These are phyloP conservation scores for Sphaerulina vaccinii DNA, from an alignment of 2,329 filamentous ascomycete species.

Conservation along the genomic window DNA sequence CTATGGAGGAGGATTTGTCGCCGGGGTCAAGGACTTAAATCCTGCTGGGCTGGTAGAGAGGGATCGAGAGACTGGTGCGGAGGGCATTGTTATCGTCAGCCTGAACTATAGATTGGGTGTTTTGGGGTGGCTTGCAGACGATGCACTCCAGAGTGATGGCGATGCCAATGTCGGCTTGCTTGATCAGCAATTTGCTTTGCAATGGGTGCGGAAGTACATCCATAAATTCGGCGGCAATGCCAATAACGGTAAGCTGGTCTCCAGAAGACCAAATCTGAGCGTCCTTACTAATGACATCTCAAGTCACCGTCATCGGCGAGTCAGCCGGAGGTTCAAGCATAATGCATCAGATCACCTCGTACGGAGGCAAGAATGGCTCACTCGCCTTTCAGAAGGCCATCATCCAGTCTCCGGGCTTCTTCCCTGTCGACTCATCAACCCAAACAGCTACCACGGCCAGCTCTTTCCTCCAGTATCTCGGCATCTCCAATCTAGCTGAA, in stretches of 20 bases:
- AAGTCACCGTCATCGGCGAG: slow-evolving; percentile 46
- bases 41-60: slow-evolving; percentile 32
- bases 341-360: slow-evolving; percentile 55
- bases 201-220: slow-evolving; percentile 52
- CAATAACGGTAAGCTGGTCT: slow-evolving; percentile 15
- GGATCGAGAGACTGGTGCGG: not conserved
- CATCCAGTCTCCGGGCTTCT: slow-evolving; percentile 48
- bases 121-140: slow-evolving; percentile 50
- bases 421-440: slow-evolving; percentile 37
- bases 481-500: slow-evolving; percentile 47
- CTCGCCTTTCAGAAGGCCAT: slow-evolving; percentile 49
- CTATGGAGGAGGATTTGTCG: slow-evolving; percentile 49
- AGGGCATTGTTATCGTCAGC: slow-evolving; percentile 21
- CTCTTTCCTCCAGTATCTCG: slow-evolving; percentile 43
- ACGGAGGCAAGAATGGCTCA: slow-evolving; percentile 44
- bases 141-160: slow-evolving; percentile 44
- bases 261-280: not conserved
- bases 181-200: slow-evolving; percentile 56
- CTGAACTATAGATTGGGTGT: slow-evolving; percentile 51
- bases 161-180: slow-evolving; percentile 51
- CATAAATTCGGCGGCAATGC: slow-evolving; percentile 52
- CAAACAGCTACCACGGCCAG: slow-evolving; percentile 43
- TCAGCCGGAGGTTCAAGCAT: slow-evolving; percentile 55
- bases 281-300: not conserved
- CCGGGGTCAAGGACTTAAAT: slow-evolving; percentile 42